Evolutionary conservation across 129 eudicot species (phyloP).

Genomic region (sunflower (Helianthus annuus)): HanXRQr2.0-SUNRISE NC_035436.2:159673579-159674078

Average conservation of each 20-base stretch:
- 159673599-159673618: slow-evolving; percentile 11
- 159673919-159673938: no score
- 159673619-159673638: slow-evolving; percentile 14
- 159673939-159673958: no score
- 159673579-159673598: not conserved
- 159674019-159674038: no score
- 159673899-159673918: no score
- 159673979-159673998: no score
- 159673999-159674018: no score
- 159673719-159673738: not conserved
- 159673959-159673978: no score
- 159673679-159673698: not conserved
- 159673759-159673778: slow-evolving; percentile 15
- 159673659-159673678: not conserved
- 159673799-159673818: slow-evolving; percentile 12
- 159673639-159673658: not conserved
- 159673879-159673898: not conserved
- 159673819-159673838: slow-evolving; percentile 15
- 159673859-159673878: slow-evolving; percentile 11
- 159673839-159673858: slow-evolving; percentile 10
- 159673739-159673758: not conserved
- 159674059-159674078: no score
- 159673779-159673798: not conserved
- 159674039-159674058: no score
- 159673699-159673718: not conserved